Percentiles rank a stretch among this genome's conserved stretches.
phyloP scores from a whole-genome alignment of 306 rosid species.

The Lathyrus aphaca region DNA sequence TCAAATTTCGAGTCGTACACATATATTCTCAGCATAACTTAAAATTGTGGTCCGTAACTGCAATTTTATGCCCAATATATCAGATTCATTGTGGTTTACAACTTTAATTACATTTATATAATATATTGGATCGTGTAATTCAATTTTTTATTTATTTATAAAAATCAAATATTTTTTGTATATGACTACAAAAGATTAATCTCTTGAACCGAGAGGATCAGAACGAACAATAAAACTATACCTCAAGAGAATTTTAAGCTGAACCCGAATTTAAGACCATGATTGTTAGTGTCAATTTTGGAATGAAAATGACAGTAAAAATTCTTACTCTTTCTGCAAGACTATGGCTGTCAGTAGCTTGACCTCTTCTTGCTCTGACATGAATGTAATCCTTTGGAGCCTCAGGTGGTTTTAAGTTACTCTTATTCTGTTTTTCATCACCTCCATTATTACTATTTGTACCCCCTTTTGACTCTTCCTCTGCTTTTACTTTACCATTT shows the following conservation, averaged over 20 bases:
- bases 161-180: too few species aligned
- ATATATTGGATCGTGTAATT: too few species aligned
- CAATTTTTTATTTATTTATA: too few species aligned
- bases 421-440: constrained; percentile 62
- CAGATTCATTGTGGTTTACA: background rate
- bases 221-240: too few species aligned
- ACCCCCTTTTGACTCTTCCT: constrained; percentile 61
- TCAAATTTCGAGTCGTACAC: constrained; percentile 35
- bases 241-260: too few species aligned
- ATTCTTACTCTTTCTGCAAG: constrained; percentile 93
- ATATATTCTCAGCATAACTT: background rate
- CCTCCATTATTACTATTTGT: constrained; percentile 41
- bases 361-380: constrained; percentile 98
- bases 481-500: constrained; percentile 52
- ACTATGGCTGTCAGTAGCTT: constrained; percentile 98
- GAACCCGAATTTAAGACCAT: background rate
- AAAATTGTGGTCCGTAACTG: background rate
- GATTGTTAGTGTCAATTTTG: background rate
- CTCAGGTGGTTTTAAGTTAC: constrained; percentile 68
- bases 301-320: constrained; percentile 1
- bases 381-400: constrained; percentile 92
- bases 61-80: background rate
- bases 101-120: background rate
- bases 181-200: too few species aligned
- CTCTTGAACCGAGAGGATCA: too few species aligned